These are phyloP conservation scores for Ceriops tagal DNA, from an alignment of 345 rosid genomes.

Conservation along the genomic window DNA sequence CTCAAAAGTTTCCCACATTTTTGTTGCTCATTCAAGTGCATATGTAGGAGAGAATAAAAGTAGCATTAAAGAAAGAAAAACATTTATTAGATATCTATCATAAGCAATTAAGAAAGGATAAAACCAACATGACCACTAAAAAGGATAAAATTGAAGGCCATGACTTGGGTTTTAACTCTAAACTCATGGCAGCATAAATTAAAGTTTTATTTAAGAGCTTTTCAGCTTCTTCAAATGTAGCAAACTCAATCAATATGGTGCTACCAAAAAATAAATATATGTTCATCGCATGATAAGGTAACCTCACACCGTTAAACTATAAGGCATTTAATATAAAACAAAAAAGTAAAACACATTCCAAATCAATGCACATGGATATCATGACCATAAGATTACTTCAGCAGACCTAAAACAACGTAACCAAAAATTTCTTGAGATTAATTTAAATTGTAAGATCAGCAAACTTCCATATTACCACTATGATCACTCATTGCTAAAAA, in stretches of 20 bases:
- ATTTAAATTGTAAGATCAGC: no score
- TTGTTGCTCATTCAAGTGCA: no score
- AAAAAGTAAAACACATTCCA: no score
- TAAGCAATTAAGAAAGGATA: not conserved
- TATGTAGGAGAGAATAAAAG: not conserved
- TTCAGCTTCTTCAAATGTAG: constrained; percentile 5
- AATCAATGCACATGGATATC: no score
- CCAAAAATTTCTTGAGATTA: no score
- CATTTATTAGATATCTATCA: not conserved
- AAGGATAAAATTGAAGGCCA: not conserved
- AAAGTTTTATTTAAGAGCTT: constrained; percentile 3
- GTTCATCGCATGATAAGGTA: constrained; percentile 8
- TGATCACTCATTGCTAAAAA: no score
- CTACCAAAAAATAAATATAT: constrained; percentile 5
- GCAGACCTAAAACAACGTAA: no score
- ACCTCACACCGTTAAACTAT: constrained; percentile 16
- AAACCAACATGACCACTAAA: not conserved
- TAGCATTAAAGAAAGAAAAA: constrained; percentile 1
- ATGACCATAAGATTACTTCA: no score
- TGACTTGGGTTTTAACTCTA: constrained; percentile 4
- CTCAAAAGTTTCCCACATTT: no score
- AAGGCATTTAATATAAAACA: not conserved
- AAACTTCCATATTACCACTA: no score
- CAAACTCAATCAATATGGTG: constrained; percentile 19
- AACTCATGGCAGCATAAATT: constrained; percentile 11